Conservation (phyloP, 129 eudicot genomes). For the Sambucus nigra region DNA sequence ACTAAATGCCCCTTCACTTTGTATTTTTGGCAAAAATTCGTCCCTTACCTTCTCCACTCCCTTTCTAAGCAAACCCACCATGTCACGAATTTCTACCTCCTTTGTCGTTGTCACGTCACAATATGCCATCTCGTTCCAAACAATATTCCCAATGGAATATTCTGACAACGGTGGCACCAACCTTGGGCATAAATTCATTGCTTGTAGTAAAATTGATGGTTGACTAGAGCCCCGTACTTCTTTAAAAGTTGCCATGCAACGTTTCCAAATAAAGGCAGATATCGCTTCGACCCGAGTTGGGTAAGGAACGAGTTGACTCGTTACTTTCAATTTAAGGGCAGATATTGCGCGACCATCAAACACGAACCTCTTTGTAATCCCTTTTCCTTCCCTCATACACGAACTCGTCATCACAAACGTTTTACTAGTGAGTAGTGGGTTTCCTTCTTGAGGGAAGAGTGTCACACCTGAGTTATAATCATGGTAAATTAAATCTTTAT, state of each 20-base stretch:
- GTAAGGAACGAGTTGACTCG: not conserved
- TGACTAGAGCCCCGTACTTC: not conserved
- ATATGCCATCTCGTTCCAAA: not conserved
- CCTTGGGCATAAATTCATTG: conserved; percentile 5
- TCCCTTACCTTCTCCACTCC: not conserved
- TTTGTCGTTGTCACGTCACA: not conserved
- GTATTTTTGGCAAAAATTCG: conserved; percentile 10
- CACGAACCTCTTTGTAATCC: conserved; percentile 15
- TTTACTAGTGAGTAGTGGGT: no score
- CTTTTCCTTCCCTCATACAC: not conserved
- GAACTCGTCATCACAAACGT: not conserved
- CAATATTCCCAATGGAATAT: conserved; percentile 15
- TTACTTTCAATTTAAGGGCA: not conserved
- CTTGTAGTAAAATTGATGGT: not conserved
- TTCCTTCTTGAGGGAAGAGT: no score
- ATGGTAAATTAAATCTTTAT: no score
- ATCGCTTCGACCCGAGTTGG: conserved; percentile 21
- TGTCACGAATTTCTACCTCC: not conserved
- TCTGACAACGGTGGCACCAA: conserved; percentile 8
- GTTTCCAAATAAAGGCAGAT: conserved; percentile 12
- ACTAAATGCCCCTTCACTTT: conserved; percentile 9
- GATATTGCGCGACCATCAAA: conserved; percentile 5
- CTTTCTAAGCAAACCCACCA: conserved; percentile 10
- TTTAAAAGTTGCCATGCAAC: not conserved
- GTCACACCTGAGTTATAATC: no score